Evolutionary conservation across 2,329 filamentous ascomycete species (phyloP), one percentile per base, ranked within the genome.

Genomic region (Cytospora mali): DNA sequence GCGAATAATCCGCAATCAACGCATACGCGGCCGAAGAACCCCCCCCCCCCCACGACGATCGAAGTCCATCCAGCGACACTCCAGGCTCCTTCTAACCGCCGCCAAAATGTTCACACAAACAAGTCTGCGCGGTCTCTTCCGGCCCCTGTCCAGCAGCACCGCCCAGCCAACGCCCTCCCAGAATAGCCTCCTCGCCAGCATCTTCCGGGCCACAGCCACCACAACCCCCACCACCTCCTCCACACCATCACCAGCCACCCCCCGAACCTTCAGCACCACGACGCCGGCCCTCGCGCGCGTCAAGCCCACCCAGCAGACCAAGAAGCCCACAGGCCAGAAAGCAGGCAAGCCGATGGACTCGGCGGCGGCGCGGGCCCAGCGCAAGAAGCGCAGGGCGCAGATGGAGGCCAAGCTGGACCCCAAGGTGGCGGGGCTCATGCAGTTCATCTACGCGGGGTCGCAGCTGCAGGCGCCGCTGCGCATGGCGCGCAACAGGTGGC

Each of bases 401-500:
- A 48, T 35, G 28, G 51, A 35, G 23, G 60, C 49, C 16, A 66
- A 65, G 58, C 62, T 65, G 49, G 73, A 76, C 69, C 72, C 74
- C 62, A 73, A 73, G 55, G 69, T 76, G 51, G 65, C 71, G 57
- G 70, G 69, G 62, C 69, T 76, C 65, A 70, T 72, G 63, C 69
- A 69, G 55, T 73, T 71, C 62, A 66, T 76, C 11, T 69, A 71
- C 59, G 68, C 73, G 52, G 70, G 73, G 23, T 70, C 68, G 42
- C 71, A 71, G 31, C 51, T 66, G 0, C 84, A 83, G 6, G 79
- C 84, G 0, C 93, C 95, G 0, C 85, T 99, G 68, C 90, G 92
- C 71, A 93, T 98, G 84, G 92, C 87, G 48, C 92, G 94, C 70
- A 90, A 90, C 76, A 88, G 95, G 62, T 85, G 88, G 76, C 87